These are phyloP conservation scores for Leccinum imitatum DNA, from an alignment of 768 basidiomycete species.

Conservation along the genomic window DNA sequence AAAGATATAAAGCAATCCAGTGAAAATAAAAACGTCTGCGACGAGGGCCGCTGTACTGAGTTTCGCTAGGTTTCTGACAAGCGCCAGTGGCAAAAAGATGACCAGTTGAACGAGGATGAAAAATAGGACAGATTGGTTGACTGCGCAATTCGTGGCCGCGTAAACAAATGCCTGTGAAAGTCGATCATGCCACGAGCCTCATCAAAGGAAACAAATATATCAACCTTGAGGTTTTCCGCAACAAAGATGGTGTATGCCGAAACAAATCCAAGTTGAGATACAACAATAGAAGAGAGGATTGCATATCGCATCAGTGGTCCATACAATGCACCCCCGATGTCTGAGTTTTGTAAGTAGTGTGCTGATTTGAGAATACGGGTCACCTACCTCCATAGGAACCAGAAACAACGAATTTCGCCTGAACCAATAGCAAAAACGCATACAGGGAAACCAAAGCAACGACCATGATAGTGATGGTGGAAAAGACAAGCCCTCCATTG, in stretches of 20 bases:
- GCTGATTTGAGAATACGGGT: constrained; percentile 1
- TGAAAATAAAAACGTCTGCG: constrained; percentile 93
- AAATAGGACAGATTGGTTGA: constrained; percentile 63
- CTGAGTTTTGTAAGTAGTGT: constrained; percentile 38
- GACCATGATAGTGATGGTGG: constrained; percentile 66
- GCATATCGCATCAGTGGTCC: constrained; percentile 91
- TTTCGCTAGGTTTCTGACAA: constrained; percentile 93
- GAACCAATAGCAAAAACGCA: constrained; percentile 88
- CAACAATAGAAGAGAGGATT: constrained; percentile 82
- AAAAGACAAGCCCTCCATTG: constrained; percentile 95
- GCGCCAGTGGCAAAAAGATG: constrained; percentile 85
- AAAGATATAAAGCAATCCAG: constrained; percentile 84
- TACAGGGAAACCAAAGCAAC: constrained; percentile 88
- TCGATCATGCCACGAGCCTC: not conserved
- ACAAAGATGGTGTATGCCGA: constrained; percentile 95
- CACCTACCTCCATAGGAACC: constrained; percentile 88
- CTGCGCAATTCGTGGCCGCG: constrained; percentile 75
- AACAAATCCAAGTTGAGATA: constrained; percentile 90
- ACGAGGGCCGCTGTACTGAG: constrained; percentile 88
- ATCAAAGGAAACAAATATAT: constrained; percentile 1
- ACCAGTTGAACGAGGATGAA: constrained; percentile 84
- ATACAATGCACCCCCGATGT: constrained; percentile 91
- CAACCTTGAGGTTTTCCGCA: constrained; percentile 76
- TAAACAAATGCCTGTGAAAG: constrained; percentile 72
- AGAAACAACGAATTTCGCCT: constrained; percentile 83